Percentiles rank a stretch among this genome's conserved stretches.
phyloP scores from a whole-genome alignment of 2,329 filamentous ascomycete species.

The Helminthosporium solani region DNA sequence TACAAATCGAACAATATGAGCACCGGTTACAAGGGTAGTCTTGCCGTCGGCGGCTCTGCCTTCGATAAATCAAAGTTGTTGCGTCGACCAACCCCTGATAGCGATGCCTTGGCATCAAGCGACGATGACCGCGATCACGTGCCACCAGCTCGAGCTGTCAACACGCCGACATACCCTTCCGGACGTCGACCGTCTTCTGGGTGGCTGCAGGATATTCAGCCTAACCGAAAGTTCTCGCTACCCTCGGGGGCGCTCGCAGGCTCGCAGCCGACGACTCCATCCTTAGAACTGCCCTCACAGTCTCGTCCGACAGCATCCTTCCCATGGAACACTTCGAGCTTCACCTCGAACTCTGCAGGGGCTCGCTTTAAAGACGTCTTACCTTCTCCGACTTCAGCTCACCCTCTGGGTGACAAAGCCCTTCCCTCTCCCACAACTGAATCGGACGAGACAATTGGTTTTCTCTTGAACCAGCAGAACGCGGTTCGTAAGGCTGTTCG shows the following conservation, averaged over 20 bases:
- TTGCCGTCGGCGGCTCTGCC: slow-evolving; percentile 30
- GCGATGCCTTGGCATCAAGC: slow-evolving; percentile 88
- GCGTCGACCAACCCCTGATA: slow-evolving; percentile 87
- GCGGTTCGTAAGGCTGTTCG: slow-evolving; percentile 90
- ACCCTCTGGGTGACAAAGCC: slow-evolving; percentile 21
- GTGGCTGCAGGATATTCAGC: slow-evolving; percentile 83
- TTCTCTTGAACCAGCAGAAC: slow-evolving; percentile 51
- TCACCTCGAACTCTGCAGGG: slow-evolving; percentile 23
- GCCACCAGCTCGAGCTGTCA: slow-evolving; percentile 22
- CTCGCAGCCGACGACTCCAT: slow-evolving; percentile 79
- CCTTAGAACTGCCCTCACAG: slow-evolving; percentile 59
- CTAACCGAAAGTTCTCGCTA: slow-evolving; percentile 70
- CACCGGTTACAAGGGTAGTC: slow-evolving; percentile 29
- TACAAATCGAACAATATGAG: no score
- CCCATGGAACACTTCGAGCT: slow-evolving; percentile 45
- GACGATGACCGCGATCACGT: slow-evolving; percentile 79
- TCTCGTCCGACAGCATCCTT: slow-evolving; percentile 45
- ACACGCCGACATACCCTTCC: slow-evolving; percentile 19
- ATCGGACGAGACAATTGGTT: slow-evolving; percentile 51
- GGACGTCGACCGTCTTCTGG: slow-evolving; percentile 35
- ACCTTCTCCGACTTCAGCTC: slow-evolving; percentile 37
- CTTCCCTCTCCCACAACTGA: slow-evolving; percentile 35
- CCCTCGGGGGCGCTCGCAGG: slow-evolving; percentile 67
- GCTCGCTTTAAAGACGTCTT: slow-evolving; percentile 35
- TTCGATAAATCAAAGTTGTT: slow-evolving; percentile 69